phyloP scores from a whole-genome alignment of 257 asterid species.

The Eucommia ulmoides region DNA sequence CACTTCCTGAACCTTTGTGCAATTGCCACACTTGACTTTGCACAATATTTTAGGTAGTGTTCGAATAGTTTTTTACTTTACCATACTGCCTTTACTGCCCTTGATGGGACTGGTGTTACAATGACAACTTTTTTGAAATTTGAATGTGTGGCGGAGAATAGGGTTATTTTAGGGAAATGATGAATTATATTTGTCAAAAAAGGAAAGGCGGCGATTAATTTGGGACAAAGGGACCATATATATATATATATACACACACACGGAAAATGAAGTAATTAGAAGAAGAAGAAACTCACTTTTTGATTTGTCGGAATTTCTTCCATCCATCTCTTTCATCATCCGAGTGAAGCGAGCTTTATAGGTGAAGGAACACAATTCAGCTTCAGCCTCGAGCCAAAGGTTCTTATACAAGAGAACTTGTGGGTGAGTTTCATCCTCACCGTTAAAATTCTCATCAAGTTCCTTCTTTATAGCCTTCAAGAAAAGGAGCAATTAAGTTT shows the following conservation, averaged over 20 bases:
- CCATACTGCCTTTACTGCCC: no score
- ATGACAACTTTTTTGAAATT: no score
- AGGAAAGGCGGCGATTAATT: not conserved
- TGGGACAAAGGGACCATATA: not conserved
- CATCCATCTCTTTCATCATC: slow-evolving; percentile 59
- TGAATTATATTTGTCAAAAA: no score
- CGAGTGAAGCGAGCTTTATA: slow-evolving; percentile 69
- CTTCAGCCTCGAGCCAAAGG: slow-evolving; percentile 96
- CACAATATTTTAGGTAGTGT: no score
- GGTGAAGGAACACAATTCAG: slow-evolving; percentile 64
- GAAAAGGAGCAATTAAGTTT: not conserved
- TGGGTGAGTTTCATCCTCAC: slow-evolving; percentile 41
- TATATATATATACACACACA: not conserved
- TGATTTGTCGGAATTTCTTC: slow-evolving; percentile 23
- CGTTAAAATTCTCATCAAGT: slow-evolving; percentile 59
- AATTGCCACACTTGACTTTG: no score
- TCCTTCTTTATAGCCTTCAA: slow-evolving; percentile 68
- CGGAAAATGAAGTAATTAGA: not conserved
- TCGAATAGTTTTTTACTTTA: no score
- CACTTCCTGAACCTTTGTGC: no score
- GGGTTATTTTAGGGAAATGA: no score
- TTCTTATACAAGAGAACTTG: slow-evolving; percentile 62
- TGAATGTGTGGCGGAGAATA: no score
- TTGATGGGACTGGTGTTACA: no score
- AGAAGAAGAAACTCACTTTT: slow-evolving; percentile 31